Percentiles rank a stretch among this genome's conserved stretches.
Conservation (phyloP, 495 filamentous ascomycete genomes). For the Lepidopterella palustris region DNA sequence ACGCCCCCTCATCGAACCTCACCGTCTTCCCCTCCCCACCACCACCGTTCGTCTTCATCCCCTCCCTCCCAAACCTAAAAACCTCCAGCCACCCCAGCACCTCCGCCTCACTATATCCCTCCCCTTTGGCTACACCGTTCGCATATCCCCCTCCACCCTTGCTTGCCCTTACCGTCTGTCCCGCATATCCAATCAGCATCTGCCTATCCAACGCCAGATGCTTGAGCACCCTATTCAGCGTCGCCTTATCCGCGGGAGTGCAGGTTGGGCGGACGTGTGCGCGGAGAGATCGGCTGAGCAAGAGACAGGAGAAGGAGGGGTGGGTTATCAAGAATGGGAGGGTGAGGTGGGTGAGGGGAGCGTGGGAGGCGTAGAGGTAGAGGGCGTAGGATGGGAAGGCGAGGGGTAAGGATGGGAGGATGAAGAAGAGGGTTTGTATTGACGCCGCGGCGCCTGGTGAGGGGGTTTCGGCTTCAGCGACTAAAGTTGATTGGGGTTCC, state of each 20-base stretch:
- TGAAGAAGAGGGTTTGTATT: constrained; percentile 1
- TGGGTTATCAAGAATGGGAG: not conserved
- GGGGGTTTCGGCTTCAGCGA: not conserved
- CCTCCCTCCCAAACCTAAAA: not conserved
- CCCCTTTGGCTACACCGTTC: not conserved
- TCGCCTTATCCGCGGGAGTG: not conserved
- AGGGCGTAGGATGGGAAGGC: constrained; percentile 3
- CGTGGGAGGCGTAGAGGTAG: constrained; percentile 29
- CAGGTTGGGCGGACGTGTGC: not conserved
- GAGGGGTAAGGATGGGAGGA: constrained; percentile 6
- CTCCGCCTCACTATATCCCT: not conserved
- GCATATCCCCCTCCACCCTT: not conserved
- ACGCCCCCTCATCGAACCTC: not conserved
- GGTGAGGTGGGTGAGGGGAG: constrained; percentile 36
- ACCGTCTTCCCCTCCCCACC: not conserved
- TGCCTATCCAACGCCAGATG: not conserved
- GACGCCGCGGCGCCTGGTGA: not conserved
- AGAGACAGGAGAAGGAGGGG: not conserved
- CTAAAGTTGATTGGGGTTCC: not conserved
- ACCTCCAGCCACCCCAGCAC: not conserved
- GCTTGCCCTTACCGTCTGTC: not conserved
- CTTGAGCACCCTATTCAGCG: not conserved
- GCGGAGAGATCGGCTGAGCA: not conserved
- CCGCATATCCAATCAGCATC: not conserved
- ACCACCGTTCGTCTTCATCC: not conserved